phyloP scores from a whole-genome alignment of 2,329 filamentous ascomycete genomes.

The Scedosporium dehoogii region DNA sequence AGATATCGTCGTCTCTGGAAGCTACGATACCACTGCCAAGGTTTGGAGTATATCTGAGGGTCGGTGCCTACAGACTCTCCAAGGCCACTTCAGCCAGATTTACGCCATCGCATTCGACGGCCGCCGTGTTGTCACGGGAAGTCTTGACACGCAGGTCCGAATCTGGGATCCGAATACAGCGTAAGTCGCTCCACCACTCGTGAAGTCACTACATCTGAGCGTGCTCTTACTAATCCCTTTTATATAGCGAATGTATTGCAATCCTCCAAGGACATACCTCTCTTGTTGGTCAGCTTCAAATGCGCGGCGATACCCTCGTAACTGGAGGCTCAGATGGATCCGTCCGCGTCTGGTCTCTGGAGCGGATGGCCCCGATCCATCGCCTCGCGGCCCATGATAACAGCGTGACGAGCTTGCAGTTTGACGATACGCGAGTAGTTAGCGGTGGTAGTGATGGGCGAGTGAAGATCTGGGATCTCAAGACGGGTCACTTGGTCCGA shows the following conservation, averaged over 20 bases:
- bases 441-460: conserved; percentile 95
- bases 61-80: conserved; percentile 78
- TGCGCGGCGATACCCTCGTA: conserved; percentile 88
- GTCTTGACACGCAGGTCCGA: conserved; percentile 88
- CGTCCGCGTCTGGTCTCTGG: conserved; percentile 90
- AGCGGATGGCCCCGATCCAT: conserved; percentile 85
- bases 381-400: conserved; percentile 94
- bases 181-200: conserved; percentile 35
- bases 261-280: conserved; percentile 96
- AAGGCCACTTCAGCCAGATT: conserved; percentile 96
- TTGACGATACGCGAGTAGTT: conserved; percentile 90
- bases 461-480: conserved; percentile 96
- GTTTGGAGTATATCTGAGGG: conserved; percentile 98
- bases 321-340: conserved; percentile 95
- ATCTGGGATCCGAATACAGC: conserved; percentile 92
- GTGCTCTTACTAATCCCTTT: conserved; percentile 18
- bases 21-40: conserved; percentile 92
- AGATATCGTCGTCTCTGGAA: conserved; percentile 94
- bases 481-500: conserved; percentile 79
- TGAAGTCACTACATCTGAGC: not conserved
- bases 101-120: conserved; percentile 98
- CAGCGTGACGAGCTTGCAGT: conserved; percentile 93
- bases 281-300: conserved; percentile 90
- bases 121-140: conserved; percentile 84
- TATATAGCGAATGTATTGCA: conserved; percentile 61